Evolutionary conservation across 805 yeast genomes (phyloP), one percentile per base, ranked within the genome.

Genomic region (Blastobotrys robertii): DNA sequence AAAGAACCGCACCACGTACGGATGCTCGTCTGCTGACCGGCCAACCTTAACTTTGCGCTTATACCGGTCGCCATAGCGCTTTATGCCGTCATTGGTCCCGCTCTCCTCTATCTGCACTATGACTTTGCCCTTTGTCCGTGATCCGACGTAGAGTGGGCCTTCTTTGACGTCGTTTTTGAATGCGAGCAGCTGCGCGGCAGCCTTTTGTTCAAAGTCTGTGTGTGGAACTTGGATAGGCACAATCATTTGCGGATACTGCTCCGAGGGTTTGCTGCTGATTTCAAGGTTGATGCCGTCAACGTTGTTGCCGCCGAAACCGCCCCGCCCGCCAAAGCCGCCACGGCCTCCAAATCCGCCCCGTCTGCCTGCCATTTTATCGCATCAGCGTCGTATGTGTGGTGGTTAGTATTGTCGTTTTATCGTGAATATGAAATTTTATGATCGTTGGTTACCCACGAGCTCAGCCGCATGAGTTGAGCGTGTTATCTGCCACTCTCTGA

Each of bases 1-100:
- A 56, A 86, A 82, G 49, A 84, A 70, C 43, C 74, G 77, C 7
- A 76, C 54, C 44, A 73, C 72, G 58, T 79, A 84, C 1, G 94
- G 94, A 63, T 83, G 87, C 42, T 82, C 87, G 47, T 79, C 81
- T 7, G 81, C 73, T 2, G 88, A 78, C 41, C 80, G 72, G 1
- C 86, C 85, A 11, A 80, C 73, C 54, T 74, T 77, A 44, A 84
- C 73, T 52, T 76, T 77, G 58, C 81, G 81, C 50, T 80, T 67
- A 62, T 84, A 88, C 58, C 70, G 71, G 60, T 88, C 97, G 2
- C 94, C 77, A 57, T 85, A 85, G 53, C 97, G 71, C 56, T 79
- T 76, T 35, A 88, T 73, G 1, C 90, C 87, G 57, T 84, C 95
- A 43, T 69, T 41, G 3, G 44, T 30, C 25, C 25, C 25, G 25